These are phyloP conservation scores for Aureobasidium sp. DNA, from an alignment of 2,329 filamentous ascomycete species.

Conservation along the genomic window DNA sequence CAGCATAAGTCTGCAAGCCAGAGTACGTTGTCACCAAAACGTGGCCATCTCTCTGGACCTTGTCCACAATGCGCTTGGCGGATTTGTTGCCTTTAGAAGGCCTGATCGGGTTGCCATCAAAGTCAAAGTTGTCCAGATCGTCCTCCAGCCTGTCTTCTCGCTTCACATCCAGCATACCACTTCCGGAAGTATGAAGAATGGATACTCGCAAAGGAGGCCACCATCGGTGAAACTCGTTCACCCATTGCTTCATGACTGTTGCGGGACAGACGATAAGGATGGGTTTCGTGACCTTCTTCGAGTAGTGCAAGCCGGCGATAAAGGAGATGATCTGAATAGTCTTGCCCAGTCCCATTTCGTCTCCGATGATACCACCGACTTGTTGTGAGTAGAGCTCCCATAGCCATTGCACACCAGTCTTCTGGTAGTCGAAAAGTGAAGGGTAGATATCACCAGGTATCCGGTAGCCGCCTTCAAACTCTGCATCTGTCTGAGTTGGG, in stretches of 20 bases:
- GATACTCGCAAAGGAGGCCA: constrained; percentile 98
- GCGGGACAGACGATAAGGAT: constrained; percentile 89
- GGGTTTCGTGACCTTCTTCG: constrained; percentile 73
- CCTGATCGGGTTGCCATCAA: constrained; percentile 19
- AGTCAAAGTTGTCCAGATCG: constrained; percentile 49
- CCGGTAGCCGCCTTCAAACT: constrained; percentile 66
- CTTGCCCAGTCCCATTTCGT: constrained; percentile 99
- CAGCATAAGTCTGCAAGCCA: constrained; percentile 85
- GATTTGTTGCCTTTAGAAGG: constrained; percentile 56
- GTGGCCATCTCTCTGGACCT: constrained; percentile 77
- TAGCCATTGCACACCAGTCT: constrained; percentile 93
- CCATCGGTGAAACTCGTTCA: constrained; percentile 97
- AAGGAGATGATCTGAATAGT: constrained; percentile 78
- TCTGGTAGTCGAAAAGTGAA: constrained; percentile 92
- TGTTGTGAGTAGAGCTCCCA: constrained; percentile 84
- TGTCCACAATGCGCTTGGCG: constrained; percentile 73
- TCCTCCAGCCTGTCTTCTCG: constrained; percentile 57
- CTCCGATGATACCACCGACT: constrained; percentile 89
- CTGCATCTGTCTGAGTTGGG: constrained; percentile 69
- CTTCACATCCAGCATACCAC: constrained; percentile 81
- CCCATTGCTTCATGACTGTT: constrained; percentile 94
- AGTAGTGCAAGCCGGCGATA: constrained; percentile 86
- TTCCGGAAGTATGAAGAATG: constrained; percentile 90
- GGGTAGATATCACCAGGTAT: constrained; percentile 90
- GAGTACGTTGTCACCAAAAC: constrained; percentile 94